Evolutionary conservation across 768 basidiomycete species (phyloP).

Genomic region (Holtermanniella nyarrowii): DNA sequence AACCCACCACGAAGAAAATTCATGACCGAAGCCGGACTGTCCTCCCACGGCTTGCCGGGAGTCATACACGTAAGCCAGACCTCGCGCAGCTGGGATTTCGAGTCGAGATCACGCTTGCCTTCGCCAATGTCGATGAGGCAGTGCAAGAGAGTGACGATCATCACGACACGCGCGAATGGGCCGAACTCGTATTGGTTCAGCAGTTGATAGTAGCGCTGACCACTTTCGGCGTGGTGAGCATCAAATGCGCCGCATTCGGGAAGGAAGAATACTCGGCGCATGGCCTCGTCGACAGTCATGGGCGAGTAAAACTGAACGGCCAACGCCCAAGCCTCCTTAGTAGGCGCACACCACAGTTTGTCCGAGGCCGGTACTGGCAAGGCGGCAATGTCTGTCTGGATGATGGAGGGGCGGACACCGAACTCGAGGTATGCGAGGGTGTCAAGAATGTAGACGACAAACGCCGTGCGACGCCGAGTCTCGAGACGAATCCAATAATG

Average conservation of each 20-base stretch:
- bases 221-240: constrained; percentile 21
- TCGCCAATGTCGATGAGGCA: constrained; percentile 41
- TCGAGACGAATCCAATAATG: constrained; percentile 41
- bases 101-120: constrained; percentile 31
- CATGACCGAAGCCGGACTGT: constrained; percentile 13
- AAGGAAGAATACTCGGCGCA: constrained; percentile 34
- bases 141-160: constrained; percentile 38
- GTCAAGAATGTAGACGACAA: constrained; percentile 42
- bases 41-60: constrained; percentile 5
- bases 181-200: constrained; percentile 35
- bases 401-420: constrained; percentile 32
- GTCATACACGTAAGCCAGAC: neutral
- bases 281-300: constrained; percentile 34
- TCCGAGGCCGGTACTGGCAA: constrained; percentile 42
- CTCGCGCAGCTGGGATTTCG: neutral
- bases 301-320: constrained; percentile 29
- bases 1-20: constrained; percentile 1
- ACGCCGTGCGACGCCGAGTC: constrained; percentile 39
- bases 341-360: constrained; percentile 40
- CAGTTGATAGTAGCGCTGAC: constrained; percentile 27
- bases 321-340: constrained; percentile 36
- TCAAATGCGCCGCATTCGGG: constrained; percentile 33
- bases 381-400: constrained; percentile 30
- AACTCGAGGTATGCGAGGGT: constrained; percentile 41
- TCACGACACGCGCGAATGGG: constrained; percentile 40